Percentiles rank a stretch among this genome's conserved stretches.
These are phyloP conservation scores for Colletotrichum spaethianum DNA, from an alignment of 2,329 filamentous ascomycete genomes.

Conservation along the genomic window DNA sequence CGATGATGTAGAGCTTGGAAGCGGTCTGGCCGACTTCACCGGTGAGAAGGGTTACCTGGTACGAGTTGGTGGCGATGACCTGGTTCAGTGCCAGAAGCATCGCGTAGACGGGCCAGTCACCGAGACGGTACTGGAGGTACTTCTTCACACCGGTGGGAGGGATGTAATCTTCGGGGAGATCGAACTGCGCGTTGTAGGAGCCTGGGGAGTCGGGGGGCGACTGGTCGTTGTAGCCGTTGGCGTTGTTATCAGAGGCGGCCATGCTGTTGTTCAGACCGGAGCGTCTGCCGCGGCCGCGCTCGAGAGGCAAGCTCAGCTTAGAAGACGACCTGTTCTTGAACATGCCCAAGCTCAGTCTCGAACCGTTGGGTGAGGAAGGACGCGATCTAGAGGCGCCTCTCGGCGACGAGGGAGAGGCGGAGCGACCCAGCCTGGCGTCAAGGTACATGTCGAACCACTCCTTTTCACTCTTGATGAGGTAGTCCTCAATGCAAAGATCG, in stretches of 20 bases:
- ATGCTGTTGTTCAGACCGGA: constrained; percentile 33
- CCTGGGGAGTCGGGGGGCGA: constrained; percentile 46
- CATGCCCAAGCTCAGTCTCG: constrained; percentile 29
- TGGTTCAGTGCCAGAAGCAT: constrained; percentile 74
- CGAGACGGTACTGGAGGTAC: constrained; percentile 66
- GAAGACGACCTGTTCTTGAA: constrained; percentile 37
- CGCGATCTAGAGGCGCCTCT: constrained; percentile 18
- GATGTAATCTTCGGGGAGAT: constrained; percentile 68
- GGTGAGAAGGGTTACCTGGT: constrained; percentile 77
- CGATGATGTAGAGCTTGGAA: constrained; percentile 71
- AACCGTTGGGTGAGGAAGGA: constrained; percentile 27
- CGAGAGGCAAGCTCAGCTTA: constrained; percentile 34
- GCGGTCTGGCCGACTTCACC: constrained; percentile 74
- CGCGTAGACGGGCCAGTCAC: constrained; percentile 75
- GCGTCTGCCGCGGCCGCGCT: constrained; percentile 29
- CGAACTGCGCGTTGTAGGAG: constrained; percentile 65
- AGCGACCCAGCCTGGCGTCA: constrained; percentile 69
- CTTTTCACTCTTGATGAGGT: constrained; percentile 75
- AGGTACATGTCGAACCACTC: constrained; percentile 74
- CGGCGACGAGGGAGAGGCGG: constrained; percentile 54
- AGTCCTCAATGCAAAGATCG: constrained; percentile 75
- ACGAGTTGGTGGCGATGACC: constrained; percentile 76
- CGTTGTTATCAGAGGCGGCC: constrained; percentile 7
- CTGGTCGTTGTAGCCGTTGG: constrained; percentile 16
- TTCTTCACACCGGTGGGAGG: constrained; percentile 70